Percentiles rank a stretch among this genome's conserved stretches.
Evolutionary conservation across 2,329 filamentous ascomycete species (phyloP).

Genomic region (Monilinia vaccinii-corymbosi): DNA sequence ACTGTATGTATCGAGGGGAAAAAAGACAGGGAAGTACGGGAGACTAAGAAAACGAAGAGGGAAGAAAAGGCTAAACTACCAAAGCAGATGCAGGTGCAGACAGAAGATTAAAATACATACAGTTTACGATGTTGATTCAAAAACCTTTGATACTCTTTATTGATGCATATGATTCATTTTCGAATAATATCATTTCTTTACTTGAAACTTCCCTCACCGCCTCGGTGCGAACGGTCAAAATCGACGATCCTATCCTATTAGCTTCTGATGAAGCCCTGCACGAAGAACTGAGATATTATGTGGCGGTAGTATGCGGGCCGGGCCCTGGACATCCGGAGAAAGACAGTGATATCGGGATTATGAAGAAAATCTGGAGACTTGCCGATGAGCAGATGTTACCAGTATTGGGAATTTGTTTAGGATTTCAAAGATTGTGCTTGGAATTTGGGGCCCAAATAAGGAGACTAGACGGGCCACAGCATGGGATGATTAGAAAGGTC

Average conservation of each 20-base stretch:
- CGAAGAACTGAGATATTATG: conserved; percentile 50
- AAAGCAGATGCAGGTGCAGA: neutral
- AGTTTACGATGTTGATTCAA: conserved; percentile 21
- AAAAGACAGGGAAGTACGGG: neutral
- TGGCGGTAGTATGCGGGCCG: conserved; percentile 83
- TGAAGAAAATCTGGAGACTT: conserved; percentile 65
- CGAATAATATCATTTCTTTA: conserved; percentile 84
- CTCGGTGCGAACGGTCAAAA: conserved; percentile 61
- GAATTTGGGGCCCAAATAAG: conserved; percentile 48
- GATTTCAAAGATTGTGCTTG: conserved; percentile 58
- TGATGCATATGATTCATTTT: conserved; percentile 95
- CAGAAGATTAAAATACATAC: neutral
- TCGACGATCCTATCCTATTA: conserved; percentile 49
- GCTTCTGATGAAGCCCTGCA: conserved; percentile 38
- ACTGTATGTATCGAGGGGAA: no score
- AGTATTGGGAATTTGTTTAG: conserved; percentile 68
- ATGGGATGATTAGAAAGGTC: conserved; percentile 54
- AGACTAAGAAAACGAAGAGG: neutral
- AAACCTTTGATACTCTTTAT: conserved; percentile 63
- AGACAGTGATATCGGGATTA: conserved; percentile 71
- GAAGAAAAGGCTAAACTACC: neutral
- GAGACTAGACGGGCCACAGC: conserved; percentile 44
- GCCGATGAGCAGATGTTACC: conserved; percentile 53
- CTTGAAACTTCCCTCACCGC: conserved; percentile 61
- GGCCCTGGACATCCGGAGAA: conserved; percentile 75